phyloP scores from a whole-genome alignment of 768 basidiomycete species.

The Cystofilobasidium capitatum region DNA sequence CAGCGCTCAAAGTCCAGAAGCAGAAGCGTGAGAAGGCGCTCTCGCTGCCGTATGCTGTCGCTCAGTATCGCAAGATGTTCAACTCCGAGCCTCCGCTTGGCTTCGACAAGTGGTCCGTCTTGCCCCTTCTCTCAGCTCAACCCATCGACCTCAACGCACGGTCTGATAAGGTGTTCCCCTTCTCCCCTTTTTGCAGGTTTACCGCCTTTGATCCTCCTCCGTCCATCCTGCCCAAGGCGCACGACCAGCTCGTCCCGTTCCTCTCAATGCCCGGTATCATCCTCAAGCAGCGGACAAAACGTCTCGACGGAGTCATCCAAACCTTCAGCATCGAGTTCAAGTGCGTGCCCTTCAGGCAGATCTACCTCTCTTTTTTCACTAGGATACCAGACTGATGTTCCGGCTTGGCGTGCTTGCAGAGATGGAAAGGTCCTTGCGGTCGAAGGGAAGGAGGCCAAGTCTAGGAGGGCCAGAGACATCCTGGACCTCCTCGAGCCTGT shows the following conservation, averaged over 20 bases:
- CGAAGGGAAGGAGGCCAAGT: background rate
- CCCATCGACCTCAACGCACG: background rate
- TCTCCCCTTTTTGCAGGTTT: slow-evolving; percentile 5
- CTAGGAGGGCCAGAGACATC: background rate
- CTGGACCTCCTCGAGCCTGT: slow-evolving; percentile 9
- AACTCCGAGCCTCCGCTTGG: slow-evolving; percentile 14
- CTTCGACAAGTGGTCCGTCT: slow-evolving; percentile 23
- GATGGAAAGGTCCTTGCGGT: slow-evolving; percentile 14
- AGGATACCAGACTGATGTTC: background rate
- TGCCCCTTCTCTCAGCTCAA: background rate
- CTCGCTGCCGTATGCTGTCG: slow-evolving; percentile 3
- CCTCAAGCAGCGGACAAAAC: slow-evolving; percentile 7
- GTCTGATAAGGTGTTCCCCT: background rate
- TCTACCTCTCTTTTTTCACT: background rate
- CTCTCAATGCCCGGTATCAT: slow-evolving; percentile 12
- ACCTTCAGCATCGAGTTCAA: slow-evolving; percentile 17
- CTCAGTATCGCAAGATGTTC: slow-evolving; percentile 10
- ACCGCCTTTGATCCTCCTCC: slow-evolving; percentile 5
- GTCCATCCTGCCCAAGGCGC: slow-evolving; percentile 11
- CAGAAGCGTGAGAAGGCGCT: background rate
- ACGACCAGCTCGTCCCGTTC: slow-evolving; percentile 19
- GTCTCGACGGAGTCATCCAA: slow-evolving; percentile 9
- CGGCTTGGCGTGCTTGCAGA: background rate
- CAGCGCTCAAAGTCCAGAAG: background rate
- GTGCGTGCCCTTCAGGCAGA: background rate